These are phyloP conservation scores for Ilyonectria destructans DNA, from an alignment of 2,329 filamentous ascomycete genomes.

Conservation along the genomic window DNA sequence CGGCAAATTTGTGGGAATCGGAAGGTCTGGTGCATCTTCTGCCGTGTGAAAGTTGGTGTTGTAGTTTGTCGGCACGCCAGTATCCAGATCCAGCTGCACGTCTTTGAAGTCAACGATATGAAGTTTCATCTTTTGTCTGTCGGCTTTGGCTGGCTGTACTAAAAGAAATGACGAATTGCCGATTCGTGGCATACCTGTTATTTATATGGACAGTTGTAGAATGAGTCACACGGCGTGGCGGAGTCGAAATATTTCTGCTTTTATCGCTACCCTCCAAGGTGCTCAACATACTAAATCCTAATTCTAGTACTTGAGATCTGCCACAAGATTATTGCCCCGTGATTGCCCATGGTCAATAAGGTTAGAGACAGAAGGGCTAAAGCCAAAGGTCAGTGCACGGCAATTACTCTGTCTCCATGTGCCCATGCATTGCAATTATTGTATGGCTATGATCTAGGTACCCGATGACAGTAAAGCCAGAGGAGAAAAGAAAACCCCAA, in stretches of 20 bases:
- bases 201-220: neutral
- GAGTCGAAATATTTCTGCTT: neutral
- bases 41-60: conserved; percentile 22
- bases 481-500: no score
- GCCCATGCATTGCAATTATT: no score
- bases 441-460: no score
- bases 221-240: neutral
- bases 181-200: neutral
- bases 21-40: conserved; percentile 14
- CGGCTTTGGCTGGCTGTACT: neutral
- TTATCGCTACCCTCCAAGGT: neutral
- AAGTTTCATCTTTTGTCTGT: neutral
- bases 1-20: conserved; percentile 47
- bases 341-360: no score
- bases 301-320: no score
- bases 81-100: conserved; percentile 11
- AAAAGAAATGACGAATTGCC: neutral
- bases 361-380: no score
- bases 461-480: no score
- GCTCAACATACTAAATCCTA: no score
- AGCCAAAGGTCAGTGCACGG: no score
- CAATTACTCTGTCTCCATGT: no score
- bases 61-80: conserved; percentile 20
- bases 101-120: conserved; percentile 12
- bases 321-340: no score